Conservation (phyloP, 1,139 yeast species). For the Insectozyma bohioensis region DNA sequence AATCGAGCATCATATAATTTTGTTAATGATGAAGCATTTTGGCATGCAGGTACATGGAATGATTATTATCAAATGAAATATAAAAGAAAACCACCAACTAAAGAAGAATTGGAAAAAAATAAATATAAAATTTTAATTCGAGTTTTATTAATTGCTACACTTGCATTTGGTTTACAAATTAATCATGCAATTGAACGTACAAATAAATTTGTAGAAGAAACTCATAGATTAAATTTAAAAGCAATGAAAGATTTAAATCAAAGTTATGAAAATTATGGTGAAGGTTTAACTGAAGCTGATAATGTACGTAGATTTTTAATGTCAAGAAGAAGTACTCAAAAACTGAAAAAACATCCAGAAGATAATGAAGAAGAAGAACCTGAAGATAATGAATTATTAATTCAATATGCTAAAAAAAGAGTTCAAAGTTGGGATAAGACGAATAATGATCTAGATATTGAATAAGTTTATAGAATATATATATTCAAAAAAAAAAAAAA, state of each 20-base stretch:
- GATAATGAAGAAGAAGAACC: conserved; percentile 17
- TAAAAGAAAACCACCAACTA: conserved; percentile 39
- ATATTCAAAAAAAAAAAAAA: too few species aligned
- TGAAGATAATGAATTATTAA: conserved; percentile 32
- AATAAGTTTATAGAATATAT: conserved; percentile 1
- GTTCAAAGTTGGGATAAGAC: conserved; percentile 20
- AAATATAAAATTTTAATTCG: conserved; percentile 46
- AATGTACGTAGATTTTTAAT: conserved; percentile 60
- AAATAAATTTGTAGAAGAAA: conserved; percentile 29
- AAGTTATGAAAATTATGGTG: conserved; percentile 55
- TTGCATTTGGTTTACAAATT: conserved; percentile 45
- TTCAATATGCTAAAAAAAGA: conserved; percentile 32
- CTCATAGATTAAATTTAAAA: conserved; percentile 39
- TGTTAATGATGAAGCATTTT: conserved; percentile 46
- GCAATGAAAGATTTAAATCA: conserved; percentile 47
- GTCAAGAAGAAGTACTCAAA: conserved; percentile 47
- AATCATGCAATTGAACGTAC: conserved; percentile 42
- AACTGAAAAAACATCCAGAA: conserved; percentile 20
- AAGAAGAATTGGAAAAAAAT: conserved; percentile 44
- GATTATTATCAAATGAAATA: conserved; percentile 52
- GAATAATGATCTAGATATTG: conserved; percentile 5
- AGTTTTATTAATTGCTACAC: conserved; percentile 38
- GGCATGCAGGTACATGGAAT: conserved; percentile 76
- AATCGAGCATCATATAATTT: conserved; percentile 34
- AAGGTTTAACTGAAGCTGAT: conserved; percentile 27